These are phyloP conservation scores for Didymella pinodella DNA, from an alignment of 2,329 filamentous ascomycete species.

Conservation along the genomic window DNA sequence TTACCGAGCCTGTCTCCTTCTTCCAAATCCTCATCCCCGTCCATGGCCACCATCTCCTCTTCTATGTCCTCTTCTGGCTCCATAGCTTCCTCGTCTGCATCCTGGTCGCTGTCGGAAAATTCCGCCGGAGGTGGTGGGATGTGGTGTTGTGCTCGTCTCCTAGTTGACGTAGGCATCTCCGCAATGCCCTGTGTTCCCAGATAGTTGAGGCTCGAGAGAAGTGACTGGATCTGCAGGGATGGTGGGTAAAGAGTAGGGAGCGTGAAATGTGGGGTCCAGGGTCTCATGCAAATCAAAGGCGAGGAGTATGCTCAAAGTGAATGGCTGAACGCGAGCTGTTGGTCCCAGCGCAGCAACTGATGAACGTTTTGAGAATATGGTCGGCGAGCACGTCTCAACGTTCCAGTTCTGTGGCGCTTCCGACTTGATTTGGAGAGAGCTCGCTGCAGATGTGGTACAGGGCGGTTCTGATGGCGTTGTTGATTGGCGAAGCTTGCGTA, in stretches of 20 bases:
- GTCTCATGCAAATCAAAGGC: conserved; percentile 6
- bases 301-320: conserved; percentile 3
- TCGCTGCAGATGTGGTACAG: conserved; percentile 17
- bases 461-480: conserved; percentile 3
- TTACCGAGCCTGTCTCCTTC: conserved; percentile 37
- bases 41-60: conserved; percentile 36
- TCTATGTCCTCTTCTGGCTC: conserved; percentile 34
- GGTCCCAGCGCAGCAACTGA: conserved; percentile 7
- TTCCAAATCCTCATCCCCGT: conserved; percentile 59
- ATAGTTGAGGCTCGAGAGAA: neutral
- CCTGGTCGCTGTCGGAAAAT: conserved; percentile 42
- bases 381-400: conserved; percentile 16
- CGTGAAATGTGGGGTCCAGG: conserved; percentile 19
- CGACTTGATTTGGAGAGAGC: conserved; percentile 3
- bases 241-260: conserved; percentile 4
- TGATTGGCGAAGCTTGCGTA: conserved; percentile 7
- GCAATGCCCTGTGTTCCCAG: conserved; percentile 1
- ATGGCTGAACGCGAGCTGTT: conserved; percentile 16
- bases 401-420: conserved; percentile 25
- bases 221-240: conserved; percentile 18
- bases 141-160: conserved; percentile 33
- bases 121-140: conserved; percentile 28
- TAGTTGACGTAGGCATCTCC: conserved; percentile 41
- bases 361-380: neutral
- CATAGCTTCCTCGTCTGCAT: conserved; percentile 31